These are phyloP conservation scores for Candida multigemmis DNA, from an alignment of 805 yeast species.

Conservation along the genomic window DNA sequence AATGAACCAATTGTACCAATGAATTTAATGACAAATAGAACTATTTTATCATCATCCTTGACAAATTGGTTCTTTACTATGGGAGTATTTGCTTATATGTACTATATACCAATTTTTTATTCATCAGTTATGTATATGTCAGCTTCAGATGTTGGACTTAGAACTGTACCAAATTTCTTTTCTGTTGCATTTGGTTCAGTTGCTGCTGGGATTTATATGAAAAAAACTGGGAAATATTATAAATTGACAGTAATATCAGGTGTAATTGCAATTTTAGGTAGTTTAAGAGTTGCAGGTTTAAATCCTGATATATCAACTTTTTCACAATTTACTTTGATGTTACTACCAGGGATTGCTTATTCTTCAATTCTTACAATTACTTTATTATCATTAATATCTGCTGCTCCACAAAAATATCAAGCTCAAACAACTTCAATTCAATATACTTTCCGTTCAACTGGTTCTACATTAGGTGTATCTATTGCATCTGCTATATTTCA, in stretches of 20 bases:
- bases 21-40: slow-evolving; percentile 44
- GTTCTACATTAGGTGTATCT: slow-evolving; percentile 78
- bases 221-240: slow-evolving; percentile 56
- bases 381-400: slow-evolving; percentile 64
- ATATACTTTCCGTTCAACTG: slow-evolving; percentile 80
- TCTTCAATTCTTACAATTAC: slow-evolving; percentile 65
- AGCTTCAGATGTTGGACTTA: slow-evolving; percentile 49
- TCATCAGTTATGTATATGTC: slow-evolving; percentile 42
- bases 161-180: slow-evolving; percentile 58
- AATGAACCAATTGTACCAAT: slow-evolving; percentile 64
- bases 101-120: slow-evolving; percentile 64
- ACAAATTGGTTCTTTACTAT: slow-evolving; percentile 66
- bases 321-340: slow-evolving; percentile 20
- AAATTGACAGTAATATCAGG: slow-evolving; percentile 35
- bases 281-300: slow-evolving; percentile 18
- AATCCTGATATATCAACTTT: slow-evolving; percentile 9
- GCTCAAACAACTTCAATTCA: slow-evolving; percentile 87
- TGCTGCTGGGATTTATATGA: slow-evolving; percentile 59
- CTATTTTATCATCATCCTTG: slow-evolving; percentile 57
- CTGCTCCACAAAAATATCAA: slow-evolving; percentile 61
- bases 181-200: slow-evolving; percentile 65
- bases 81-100: slow-evolving; percentile 54
- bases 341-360: slow-evolving; percentile 57
- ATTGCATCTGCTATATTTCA: slow-evolving; percentile 61
- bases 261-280: slow-evolving; percentile 38